Percentiles rank a stretch among this genome's conserved stretches.
Conservation (phyloP, 495 filamentous ascomycete genomes). For the Aspergillus mulundensis region DNA sequence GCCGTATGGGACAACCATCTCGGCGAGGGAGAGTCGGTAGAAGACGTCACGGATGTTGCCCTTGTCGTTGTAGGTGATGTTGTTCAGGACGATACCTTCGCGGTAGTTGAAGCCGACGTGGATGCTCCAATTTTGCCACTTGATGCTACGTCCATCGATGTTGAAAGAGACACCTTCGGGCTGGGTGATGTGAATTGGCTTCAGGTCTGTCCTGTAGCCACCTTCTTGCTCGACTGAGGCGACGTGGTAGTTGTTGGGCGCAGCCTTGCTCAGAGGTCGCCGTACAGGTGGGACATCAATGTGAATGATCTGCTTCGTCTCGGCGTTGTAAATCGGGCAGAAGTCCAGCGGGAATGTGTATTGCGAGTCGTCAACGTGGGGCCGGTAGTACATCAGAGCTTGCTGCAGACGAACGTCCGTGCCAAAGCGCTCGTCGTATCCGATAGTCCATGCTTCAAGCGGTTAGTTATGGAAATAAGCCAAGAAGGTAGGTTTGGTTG, state of each 20-base stretch:
- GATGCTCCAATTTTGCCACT: slow-evolving; percentile 94
- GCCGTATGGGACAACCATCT: slow-evolving; percentile 97
- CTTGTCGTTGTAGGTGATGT: slow-evolving; percentile 88
- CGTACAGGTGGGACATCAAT: slow-evolving; percentile 85
- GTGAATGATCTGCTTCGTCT: slow-evolving; percentile 77
- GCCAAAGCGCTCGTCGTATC: slow-evolving; percentile 88
- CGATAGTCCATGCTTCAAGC: slow-evolving; percentile 82
- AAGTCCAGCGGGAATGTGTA: slow-evolving; percentile 93
- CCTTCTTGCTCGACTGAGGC: slow-evolving; percentile 67
- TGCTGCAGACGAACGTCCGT: slow-evolving; percentile 79
- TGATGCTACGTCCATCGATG: slow-evolving; percentile 70
- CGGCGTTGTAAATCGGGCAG: slow-evolving; percentile 86
- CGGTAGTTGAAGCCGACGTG: slow-evolving; percentile 95
- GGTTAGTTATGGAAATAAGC: background rate
- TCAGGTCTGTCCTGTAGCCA: slow-evolving; percentile 75
- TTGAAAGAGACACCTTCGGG: slow-evolving; percentile 91
- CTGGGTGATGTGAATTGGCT: slow-evolving; percentile 94
- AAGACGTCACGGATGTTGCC: slow-evolving; percentile 76
- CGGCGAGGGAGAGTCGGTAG: slow-evolving; percentile 86
- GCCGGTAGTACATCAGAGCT: slow-evolving; percentile 93
- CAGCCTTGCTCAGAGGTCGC: slow-evolving; percentile 68
- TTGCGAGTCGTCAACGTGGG: slow-evolving; percentile 79
- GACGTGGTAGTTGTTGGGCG: slow-evolving; percentile 77
- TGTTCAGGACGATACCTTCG: slow-evolving; percentile 89
- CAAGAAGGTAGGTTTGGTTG: background rate